These are phyloP conservation scores for Rhodomyrtus psidioides DNA, from an alignment of 441 rosid species.

Conservation along the genomic window DNA sequence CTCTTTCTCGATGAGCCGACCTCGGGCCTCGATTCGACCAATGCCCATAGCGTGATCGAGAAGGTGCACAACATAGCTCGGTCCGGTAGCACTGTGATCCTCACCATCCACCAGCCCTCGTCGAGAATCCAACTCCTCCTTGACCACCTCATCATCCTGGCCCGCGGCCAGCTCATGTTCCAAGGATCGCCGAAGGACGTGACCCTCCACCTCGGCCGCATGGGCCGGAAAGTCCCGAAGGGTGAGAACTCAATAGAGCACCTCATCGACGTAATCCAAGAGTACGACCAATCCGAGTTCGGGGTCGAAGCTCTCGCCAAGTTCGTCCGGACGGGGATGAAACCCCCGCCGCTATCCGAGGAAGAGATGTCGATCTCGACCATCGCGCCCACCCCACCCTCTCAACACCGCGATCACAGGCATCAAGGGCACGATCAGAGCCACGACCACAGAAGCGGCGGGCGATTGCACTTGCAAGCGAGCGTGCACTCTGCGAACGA, in stretches of 20 bases:
- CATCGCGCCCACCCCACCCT: conserved; percentile 17
- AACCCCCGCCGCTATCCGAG: conserved; percentile 31
- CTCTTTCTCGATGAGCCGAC: conserved; percentile 70
- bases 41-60: conserved; percentile 54
- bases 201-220: conserved; percentile 35
- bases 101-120: conserved; percentile 66
- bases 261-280: conserved; percentile 53
- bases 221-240: conserved; percentile 47
- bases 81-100: conserved; percentile 57
- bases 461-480: conserved; percentile 21
- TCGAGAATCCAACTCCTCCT: conserved; percentile 47
- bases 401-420: background rate
- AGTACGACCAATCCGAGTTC: conserved; percentile 41
- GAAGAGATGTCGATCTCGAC: conserved; percentile 22
- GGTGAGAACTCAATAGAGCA: conserved; percentile 54
- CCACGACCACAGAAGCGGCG: background rate
- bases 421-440: background rate
- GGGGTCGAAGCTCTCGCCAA: conserved; percentile 51
- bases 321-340: conserved; percentile 43
- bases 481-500: background rate
- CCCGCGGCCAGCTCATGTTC: conserved; percentile 62
- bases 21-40: conserved; percentile 67
- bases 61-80: conserved; percentile 57
- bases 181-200: conserved; percentile 54
- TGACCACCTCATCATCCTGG: conserved; percentile 53